Evolutionary conservation across 2,329 filamentous ascomycete species (phyloP).

Genomic region (Xylaria sp.): DNA sequence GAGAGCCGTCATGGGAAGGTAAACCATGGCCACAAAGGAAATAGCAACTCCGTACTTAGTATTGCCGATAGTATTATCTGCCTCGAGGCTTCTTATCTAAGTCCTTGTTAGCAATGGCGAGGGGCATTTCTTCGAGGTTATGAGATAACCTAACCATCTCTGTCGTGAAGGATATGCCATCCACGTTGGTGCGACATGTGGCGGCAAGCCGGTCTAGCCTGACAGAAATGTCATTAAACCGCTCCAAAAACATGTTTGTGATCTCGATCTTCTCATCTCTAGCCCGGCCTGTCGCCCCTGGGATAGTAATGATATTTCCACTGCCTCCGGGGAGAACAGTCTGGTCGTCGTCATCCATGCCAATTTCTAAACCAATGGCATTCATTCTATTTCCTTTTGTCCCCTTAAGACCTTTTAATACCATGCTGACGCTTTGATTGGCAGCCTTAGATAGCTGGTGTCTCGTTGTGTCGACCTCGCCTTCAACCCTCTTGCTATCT

Average conservation of each 20-base stretch:
- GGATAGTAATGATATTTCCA: neutral
- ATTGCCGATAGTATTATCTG: neutral
- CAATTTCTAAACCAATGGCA: neutral
- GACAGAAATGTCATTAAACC: conserved; percentile 6
- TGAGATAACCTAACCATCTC: conserved; percentile 6
- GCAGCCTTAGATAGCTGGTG: conserved; percentile 1
- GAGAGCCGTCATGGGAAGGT: conserved; percentile 8
- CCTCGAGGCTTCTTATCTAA: neutral
- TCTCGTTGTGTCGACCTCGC: conserved; percentile 6
- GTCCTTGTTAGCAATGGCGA: neutral
- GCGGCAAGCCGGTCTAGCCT: neutral
- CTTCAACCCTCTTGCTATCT: neutral
- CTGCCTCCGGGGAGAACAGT: neutral
- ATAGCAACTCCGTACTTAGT: conserved; percentile 3
- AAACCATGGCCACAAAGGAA: conserved; percentile 6
- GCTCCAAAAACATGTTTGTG: conserved; percentile 2
- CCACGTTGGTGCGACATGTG: conserved; percentile 2
- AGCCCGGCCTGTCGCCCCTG: neutral
- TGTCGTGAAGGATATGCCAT: conserved; percentile 2
- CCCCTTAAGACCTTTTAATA: neutral
- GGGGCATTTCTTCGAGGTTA: neutral
- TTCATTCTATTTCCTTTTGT: neutral
- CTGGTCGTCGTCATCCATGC: neutral
- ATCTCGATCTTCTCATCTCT: neutral
- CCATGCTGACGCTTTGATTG: neutral